phyloP scores from a whole-genome alignment of 495 filamentous ascomycete species.

The Lasiosphaeria hispida region DNA sequence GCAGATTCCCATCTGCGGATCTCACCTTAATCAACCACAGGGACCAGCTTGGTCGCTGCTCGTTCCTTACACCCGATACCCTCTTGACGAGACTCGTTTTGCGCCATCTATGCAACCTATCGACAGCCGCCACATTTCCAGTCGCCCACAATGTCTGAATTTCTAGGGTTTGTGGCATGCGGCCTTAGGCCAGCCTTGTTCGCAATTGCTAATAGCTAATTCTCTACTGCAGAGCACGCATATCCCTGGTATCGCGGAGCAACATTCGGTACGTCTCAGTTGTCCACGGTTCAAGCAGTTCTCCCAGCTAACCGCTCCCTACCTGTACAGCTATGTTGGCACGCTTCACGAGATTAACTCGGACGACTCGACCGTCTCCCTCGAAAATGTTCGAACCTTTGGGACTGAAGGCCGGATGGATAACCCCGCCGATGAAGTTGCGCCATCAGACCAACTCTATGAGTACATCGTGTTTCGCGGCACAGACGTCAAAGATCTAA shows the following conservation, averaged over 20 bases:
- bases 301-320: not conserved
- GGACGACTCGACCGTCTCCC: conserved; percentile 89
- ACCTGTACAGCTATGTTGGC: conserved; percentile 74
- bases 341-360: conserved; percentile 97
- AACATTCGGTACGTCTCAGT: conserved; percentile 76
- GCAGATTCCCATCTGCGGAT: not conserved
- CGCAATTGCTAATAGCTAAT: conserved; percentile 26
- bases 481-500: conserved; percentile 96
- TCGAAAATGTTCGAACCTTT: conserved; percentile 89
- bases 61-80: no score
- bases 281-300: conserved; percentile 5
- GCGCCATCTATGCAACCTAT: no score
- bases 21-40: not conserved
- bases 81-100: no score
- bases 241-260: conserved; percentile 92
- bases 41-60: no score
- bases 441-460: conserved; percentile 79
- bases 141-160: conserved; percentile 46
- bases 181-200: not conserved
- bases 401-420: conserved; percentile 87
- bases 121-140: not conserved
- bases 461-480: conserved; percentile 99
- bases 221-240: conserved; percentile 57
- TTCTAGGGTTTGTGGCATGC: conserved; percentile 43
- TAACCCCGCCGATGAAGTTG: conserved; percentile 74